A percentile compares a stretch with the other conserved stretches of the same genome.
Evolutionary conservation across 2,329 filamentous ascomycete species (phyloP).

Genomic region (Claviceps sp.): DNA sequence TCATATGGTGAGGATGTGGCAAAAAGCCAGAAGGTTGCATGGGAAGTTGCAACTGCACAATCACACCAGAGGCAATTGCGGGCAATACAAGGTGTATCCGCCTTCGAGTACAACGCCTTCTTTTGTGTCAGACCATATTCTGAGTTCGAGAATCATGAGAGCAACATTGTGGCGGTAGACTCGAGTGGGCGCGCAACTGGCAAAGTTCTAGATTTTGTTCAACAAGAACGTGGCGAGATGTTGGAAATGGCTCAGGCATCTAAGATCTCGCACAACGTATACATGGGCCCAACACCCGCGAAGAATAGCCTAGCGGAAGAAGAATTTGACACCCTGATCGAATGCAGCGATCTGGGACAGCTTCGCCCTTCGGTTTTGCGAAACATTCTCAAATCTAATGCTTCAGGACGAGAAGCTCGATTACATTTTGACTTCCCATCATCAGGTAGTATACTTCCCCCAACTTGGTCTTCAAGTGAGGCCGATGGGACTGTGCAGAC

Average conservation of each 20-base stretch:
- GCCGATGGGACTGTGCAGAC: conserved; percentile 74
- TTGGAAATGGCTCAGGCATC: conserved; percentile 81
- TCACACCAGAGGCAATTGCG: conserved; percentile 56
- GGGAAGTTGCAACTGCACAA: conserved; percentile 64
- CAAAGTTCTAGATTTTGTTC: conserved; percentile 74
- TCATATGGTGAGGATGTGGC: conserved; percentile 69
- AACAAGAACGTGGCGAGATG: conserved; percentile 86
- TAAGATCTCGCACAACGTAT: conserved; percentile 82
- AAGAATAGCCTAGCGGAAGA: conserved; percentile 41
- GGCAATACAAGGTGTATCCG: conserved; percentile 36
- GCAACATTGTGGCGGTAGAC: conserved; percentile 63
- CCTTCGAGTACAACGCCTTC: conserved; percentile 75
- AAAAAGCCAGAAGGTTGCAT: conserved; percentile 48
- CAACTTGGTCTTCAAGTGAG: conserved; percentile 71
- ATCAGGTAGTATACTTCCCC: conserved; percentile 81
- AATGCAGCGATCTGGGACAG: conserved; percentile 74
- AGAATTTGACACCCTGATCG: conserved; percentile 75
- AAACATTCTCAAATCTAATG: conserved; percentile 38
- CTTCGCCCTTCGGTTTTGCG: conserved; percentile 57
- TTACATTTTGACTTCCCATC: conserved; percentile 64
- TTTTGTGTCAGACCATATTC: conserved; percentile 51
- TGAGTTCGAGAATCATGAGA: conserved; percentile 57
- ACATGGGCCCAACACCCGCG: conserved; percentile 77
- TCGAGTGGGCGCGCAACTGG: conserved; percentile 59
- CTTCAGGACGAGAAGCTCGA: conserved; percentile 26